Percentiles rank a stretch among this genome's conserved stretches.
phyloP scores from a whole-genome alignment of 2,329 filamentous ascomycete genomes.

The Fusarium sp. region DNA sequence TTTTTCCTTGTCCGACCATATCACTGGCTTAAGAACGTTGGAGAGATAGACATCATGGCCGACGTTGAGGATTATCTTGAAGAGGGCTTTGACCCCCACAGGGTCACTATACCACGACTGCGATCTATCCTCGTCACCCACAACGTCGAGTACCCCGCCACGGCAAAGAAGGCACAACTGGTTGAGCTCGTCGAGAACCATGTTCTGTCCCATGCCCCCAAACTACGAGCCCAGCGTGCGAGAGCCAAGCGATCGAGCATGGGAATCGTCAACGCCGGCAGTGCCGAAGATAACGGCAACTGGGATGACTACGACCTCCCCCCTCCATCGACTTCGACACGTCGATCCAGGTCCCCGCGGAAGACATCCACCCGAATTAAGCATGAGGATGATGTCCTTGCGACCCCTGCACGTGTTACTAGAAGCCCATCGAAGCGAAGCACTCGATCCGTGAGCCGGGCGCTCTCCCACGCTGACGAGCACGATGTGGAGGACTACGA shows the following conservation, averaged over 20 bases:
- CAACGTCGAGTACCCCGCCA: constrained; percentile 87
- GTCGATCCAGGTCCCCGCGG: constrained; percentile 69
- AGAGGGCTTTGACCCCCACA: constrained; percentile 86
- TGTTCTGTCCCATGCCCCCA: constrained; percentile 83
- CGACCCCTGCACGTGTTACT: constrained; percentile 53
- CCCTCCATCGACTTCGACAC: constrained; percentile 65
- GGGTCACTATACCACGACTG: constrained; percentile 88
- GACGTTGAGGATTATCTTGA: constrained; percentile 88
- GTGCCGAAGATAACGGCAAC: constrained; percentile 76
- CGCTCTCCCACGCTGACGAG: constrained; percentile 67
- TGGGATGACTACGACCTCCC: constrained; percentile 73
- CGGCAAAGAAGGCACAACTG: constrained; percentile 92
- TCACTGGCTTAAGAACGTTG: not conserved
- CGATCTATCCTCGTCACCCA: constrained; percentile 94
- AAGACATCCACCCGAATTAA: constrained; percentile 69
- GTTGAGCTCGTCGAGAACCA: constrained; percentile 87
- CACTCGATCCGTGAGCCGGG: constrained; percentile 69
- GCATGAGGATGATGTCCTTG: constrained; percentile 65
- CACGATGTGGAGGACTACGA: constrained; percentile 59
- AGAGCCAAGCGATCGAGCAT: constrained; percentile 88
- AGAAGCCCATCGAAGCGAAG: constrained; percentile 69
- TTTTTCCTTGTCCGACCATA: constrained; percentile 24
- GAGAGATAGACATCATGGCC: constrained; percentile 64
- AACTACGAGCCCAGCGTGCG: constrained; percentile 81
- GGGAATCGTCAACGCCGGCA: constrained; percentile 82